These are phyloP conservation scores for Nitzschia inconspicua DNA, from an alignment of 108 stramenopile genomes.

Conservation along the genomic window DNA sequence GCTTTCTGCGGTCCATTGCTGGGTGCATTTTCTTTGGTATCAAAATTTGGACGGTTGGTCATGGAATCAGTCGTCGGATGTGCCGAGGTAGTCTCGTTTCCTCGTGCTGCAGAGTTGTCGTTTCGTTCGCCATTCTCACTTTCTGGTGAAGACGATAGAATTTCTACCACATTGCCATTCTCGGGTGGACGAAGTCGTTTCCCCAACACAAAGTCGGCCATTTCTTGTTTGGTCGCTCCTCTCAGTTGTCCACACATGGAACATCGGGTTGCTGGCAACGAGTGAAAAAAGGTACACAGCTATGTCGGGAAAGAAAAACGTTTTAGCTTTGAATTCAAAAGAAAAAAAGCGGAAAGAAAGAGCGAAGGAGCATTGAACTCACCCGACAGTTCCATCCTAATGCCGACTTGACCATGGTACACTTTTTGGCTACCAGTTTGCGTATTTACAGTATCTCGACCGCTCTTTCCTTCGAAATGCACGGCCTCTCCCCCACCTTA, in stretches of 20 bases:
- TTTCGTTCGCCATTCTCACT: background rate
- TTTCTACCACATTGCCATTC: conserved; percentile 9
- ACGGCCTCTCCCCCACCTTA: too few species aligned
- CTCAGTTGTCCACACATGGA: conserved; percentile 72
- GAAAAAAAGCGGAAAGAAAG: too few species aligned
- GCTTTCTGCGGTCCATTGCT: background rate
- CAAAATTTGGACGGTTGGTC: background rate
- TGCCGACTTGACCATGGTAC: too few species aligned
- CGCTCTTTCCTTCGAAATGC: too few species aligned
- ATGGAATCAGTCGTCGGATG: background rate
- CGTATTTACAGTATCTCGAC: too few species aligned
- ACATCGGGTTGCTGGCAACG: conserved; percentile 51
- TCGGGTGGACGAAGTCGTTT: conserved; percentile 2
- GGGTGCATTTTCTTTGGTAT: background rate
- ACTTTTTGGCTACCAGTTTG: too few species aligned
- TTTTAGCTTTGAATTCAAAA: too few species aligned
- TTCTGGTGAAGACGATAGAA: background rate
- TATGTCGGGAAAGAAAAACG: too few species aligned
- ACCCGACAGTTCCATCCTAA: too few species aligned
- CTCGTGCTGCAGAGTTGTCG: background rate
- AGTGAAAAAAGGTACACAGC: conserved; percentile 77
- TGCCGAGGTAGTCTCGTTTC: background rate
- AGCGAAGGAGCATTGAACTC: too few species aligned
- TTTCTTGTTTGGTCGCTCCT: conserved; percentile 42
- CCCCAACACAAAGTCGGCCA: conserved; percentile 54